Evolutionary conservation across 371 early-diverging fungal genomes (phyloP), one percentile per base, ranked within the genome.

Genomic region (Mucor plumbeus): DNA sequence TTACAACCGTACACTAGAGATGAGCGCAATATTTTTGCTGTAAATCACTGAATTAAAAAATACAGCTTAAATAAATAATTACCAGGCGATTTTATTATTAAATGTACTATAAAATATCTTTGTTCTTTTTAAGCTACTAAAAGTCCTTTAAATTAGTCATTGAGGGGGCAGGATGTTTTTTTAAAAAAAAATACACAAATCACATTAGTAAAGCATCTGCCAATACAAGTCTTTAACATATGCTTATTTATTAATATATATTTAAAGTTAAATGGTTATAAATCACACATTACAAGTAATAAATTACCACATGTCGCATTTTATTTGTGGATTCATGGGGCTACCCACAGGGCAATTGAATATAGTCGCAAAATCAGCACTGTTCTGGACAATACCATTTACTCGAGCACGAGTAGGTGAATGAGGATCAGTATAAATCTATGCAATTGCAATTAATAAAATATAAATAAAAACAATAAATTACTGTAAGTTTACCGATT

Each of bases 341-440:
- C 80, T 73, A 21, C 70, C 74, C 6, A 60, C 71, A 10, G 76
- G 73, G 36, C 90, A 91, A n/a, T 76, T 69, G 72, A 87, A 91
- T 10, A 80, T 82, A 26, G 76, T 68, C 13, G 85, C 75, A 78
- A 91, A 91, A 5, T 81, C 77, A 15, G 17, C 41, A 13, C 81
- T 81, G 61, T 90, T 90, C 54, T 74, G 76, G 17, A 87, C 64
- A 9, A 77, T 80, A 13, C 83, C 87, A 55, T 84, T 86, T 35
- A 87, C 83, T 15, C 90, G 80, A 59, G 76, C 73, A 17, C 59
- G 17, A 35, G 63, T 55, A 7, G 88, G 87, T 7, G 88, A 70
- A 66, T 88, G 88, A 0, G 35, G 36, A 33, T 79, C 76, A 35
- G 82, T 81, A n/a, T 67, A 71, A 13, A 66, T 54, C 73, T 72